These are phyloP conservation scores for Erigeron canadensis DNA, from an alignment of 129 eudicot genomes.

Conservation along the genomic window DNA sequence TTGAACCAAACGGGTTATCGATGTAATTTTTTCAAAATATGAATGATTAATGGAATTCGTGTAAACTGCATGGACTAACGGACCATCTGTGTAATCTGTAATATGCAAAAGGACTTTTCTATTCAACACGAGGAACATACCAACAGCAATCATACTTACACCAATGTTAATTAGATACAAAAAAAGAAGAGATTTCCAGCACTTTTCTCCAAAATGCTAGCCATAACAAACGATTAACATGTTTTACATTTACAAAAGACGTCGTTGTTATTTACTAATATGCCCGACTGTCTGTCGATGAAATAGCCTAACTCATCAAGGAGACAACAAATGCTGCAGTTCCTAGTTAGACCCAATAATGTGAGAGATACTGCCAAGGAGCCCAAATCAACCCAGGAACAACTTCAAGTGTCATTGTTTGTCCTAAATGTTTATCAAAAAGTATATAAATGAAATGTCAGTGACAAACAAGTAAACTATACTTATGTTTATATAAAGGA, in stretches of 20 bases:
- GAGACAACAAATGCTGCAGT: constrained; percentile 30
- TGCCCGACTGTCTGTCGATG: constrained; percentile 4
- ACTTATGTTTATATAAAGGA: background rate
- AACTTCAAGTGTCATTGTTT: constrained; percentile 32
- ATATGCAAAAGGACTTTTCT: background rate
- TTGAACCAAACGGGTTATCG: too few species aligned
- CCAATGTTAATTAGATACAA: constrained; percentile 17
- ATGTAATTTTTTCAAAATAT: too few species aligned
- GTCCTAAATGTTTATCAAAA: constrained; percentile 27
- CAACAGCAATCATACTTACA: constrained; percentile 24
- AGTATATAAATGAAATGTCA: constrained; percentile 15
- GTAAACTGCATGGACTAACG: too few species aligned
- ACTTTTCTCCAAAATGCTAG: constrained; percentile 28
- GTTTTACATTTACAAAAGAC: constrained; percentile 29
- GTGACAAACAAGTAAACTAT: constrained; percentile 11
- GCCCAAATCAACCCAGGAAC: constrained; percentile 29
- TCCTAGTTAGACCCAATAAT: constrained; percentile 24
- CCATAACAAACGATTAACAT: constrained; percentile 27
- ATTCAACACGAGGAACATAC: background rate
- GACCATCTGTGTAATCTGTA: too few species aligned
- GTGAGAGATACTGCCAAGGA: constrained; percentile 38
- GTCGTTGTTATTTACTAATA: constrained; percentile 25
- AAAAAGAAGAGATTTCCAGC: constrained; percentile 19
- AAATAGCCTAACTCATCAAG: constrained; percentile 27
- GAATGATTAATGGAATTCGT: too few species aligned